phyloP scores from a whole-genome alignment of 768 basidiomycete genomes.

The Piloderma croceum region DNA sequence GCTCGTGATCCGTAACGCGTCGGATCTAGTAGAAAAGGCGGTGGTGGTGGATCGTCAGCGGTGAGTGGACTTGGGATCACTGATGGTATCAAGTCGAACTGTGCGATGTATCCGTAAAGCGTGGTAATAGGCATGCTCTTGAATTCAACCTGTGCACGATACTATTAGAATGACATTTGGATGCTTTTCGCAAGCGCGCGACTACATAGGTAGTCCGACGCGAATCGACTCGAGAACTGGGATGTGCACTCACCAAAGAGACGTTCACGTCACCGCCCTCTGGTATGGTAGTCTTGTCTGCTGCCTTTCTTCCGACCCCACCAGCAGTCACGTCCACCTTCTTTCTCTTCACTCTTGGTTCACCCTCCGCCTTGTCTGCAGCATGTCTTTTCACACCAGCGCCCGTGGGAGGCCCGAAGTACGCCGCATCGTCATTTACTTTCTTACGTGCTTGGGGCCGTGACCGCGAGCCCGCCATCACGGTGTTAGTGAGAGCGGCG shows the following conservation, averaged over 20 bases:
- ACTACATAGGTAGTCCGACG: too few species aligned
- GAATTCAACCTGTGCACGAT: conserved; percentile 61
- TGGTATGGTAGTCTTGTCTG: too few species aligned
- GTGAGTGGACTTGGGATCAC: conserved; percentile 68
- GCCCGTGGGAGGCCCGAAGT: conserved; percentile 51
- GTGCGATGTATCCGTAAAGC: conserved; percentile 66
- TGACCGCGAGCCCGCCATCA: conserved; percentile 48
- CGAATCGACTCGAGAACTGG: not conserved
- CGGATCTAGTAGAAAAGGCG: conserved; percentile 51
- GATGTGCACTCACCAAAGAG: conserved; percentile 20
- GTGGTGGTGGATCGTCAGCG: conserved; percentile 65
- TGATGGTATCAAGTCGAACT: conserved; percentile 65
- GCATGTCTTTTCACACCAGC: conserved; percentile 62
- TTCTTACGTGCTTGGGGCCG: conserved; percentile 61
- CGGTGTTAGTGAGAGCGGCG: conserved; percentile 8
- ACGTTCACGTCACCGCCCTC: conserved; percentile 18
- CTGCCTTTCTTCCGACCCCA: too few species aligned
- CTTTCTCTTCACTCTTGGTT: conserved; percentile 70
- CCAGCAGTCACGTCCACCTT: conserved; percentile 60
- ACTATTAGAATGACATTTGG: not conserved
- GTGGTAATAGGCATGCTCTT: conserved; percentile 57
- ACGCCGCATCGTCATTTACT: conserved; percentile 63
- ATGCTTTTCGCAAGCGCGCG: too few species aligned
- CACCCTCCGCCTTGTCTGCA: conserved; percentile 63
- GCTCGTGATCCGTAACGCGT: conserved; percentile 40